Conservation (phyloP, 257 asterid species). For the Plectranthus barbatus region DNA sequence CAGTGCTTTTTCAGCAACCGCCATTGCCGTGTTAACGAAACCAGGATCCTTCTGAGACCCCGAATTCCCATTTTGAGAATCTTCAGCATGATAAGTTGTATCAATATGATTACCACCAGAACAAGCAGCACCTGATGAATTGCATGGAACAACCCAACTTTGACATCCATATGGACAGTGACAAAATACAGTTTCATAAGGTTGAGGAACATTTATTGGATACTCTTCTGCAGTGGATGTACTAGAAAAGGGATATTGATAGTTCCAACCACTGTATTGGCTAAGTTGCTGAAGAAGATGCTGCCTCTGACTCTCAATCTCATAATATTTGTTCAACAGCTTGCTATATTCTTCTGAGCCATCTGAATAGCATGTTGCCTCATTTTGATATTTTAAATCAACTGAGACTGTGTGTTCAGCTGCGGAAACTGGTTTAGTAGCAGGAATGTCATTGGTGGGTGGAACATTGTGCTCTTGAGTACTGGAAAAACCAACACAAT, state of each 20-base stretch:
- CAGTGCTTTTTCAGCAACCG: constrained; percentile 51
- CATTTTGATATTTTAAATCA: constrained; percentile 25
- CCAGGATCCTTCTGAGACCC: constrained; percentile 24
- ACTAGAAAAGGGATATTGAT: constrained; percentile 24
- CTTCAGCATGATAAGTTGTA: constrained; percentile 20
- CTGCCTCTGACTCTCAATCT: constrained; percentile 74
- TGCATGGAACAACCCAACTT: constrained; percentile 43
- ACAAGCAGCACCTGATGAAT: constrained; percentile 16
- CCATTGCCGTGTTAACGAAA: constrained; percentile 35
- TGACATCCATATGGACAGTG: constrained; percentile 73
- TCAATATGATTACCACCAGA: constrained; percentile 17
- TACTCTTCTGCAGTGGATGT: constrained; percentile 26
- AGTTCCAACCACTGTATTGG: constrained; percentile 39
- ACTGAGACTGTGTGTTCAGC: constrained; percentile 14
- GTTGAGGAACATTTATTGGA: constrained; percentile 26
- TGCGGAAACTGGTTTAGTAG: constrained; percentile 16
- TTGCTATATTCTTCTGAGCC: constrained; percentile 41
- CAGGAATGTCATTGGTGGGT: constrained; percentile 13
- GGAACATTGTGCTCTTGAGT: constrained; percentile 10
- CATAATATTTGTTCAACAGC: constrained; percentile 60
- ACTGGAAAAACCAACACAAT: constrained; percentile 12
- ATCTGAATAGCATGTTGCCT: constrained; percentile 21
- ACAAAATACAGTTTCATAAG: constrained; percentile 29
- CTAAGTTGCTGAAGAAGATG: constrained; percentile 57
- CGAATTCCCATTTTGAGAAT: not conserved